Percentiles rank a stretch among this genome's conserved stretches.
These are phyloP conservation scores for Stromatinia cepivora DNA, from an alignment of 2,329 filamentous ascomycete species.

Conservation along the genomic window DNA sequence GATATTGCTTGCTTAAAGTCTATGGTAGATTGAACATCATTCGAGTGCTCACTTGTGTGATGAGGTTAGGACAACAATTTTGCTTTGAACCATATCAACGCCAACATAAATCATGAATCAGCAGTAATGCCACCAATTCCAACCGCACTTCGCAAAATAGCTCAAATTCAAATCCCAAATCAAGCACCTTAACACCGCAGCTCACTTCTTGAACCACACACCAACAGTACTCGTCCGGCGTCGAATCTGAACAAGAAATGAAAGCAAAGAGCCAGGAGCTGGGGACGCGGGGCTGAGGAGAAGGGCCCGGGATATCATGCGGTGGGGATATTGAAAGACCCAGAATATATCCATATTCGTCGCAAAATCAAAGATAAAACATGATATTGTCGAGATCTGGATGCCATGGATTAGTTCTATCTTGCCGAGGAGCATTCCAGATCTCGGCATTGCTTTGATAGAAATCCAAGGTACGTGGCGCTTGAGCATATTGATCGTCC, in stretches of 20 bases:
- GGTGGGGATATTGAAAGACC: not conserved
- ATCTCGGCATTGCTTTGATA: not conserved
- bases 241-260: not conserved
- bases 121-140: too few relatives aligned
- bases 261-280: not conserved
- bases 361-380: conserved; percentile 7
- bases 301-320: not conserved
- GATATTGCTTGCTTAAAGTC: not conserved
- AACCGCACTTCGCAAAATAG: too few relatives aligned
- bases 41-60: not conserved
- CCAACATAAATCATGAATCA: not conserved
- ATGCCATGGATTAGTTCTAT: not conserved
- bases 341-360: too few relatives aligned
- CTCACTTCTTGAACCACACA: not conserved
- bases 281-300: not conserved
- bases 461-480: not conserved
- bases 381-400: not conserved
- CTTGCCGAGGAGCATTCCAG: not conserved
- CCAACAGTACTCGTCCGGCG: too few relatives aligned
- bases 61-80: not conserved
- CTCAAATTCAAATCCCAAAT: not conserved
- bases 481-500: not conserved
- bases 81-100: not conserved
- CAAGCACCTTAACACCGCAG: not conserved
- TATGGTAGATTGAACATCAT: not conserved